Evolutionary conservation across 2,329 filamentous ascomycete species (phyloP).

Genomic region (Ascochyta pisi): DNA sequence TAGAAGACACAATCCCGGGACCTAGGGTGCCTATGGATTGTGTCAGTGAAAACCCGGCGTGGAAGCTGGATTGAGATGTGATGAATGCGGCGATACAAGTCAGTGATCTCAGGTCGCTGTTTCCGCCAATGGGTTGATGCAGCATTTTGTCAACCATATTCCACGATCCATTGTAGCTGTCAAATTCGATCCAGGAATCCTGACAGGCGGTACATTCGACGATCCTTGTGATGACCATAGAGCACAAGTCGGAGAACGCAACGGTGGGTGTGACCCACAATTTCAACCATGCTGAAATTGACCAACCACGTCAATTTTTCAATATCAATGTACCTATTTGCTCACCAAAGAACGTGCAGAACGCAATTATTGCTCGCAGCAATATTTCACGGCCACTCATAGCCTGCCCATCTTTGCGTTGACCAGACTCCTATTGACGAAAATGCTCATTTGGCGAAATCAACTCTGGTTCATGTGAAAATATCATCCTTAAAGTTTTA

Average conservation of each 20-base stretch:
- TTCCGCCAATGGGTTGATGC: background rate
- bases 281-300: too few relatives aligned
- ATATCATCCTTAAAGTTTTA: too few relatives aligned
- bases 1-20: conserved; percentile 13
- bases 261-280: background rate
- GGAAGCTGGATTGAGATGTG: background rate
- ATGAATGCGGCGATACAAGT: background rate
- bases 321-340: background rate
- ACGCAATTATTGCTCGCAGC: too few relatives aligned
- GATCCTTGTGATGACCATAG: background rate
- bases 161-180: background rate
- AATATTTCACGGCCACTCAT: background rate
- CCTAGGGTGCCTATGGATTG: background rate
- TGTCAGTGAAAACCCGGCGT: conserved; percentile 18
- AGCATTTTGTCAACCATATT: background rate
- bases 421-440: background rate
- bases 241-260: background rate
- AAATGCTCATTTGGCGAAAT: too few relatives aligned
- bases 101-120: background rate
- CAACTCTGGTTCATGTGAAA: background rate
- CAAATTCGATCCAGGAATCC: background rate
- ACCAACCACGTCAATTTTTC: background rate
- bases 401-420: background rate
- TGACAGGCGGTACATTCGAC: background rate
- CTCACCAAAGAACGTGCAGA: too few relatives aligned